These are phyloP conservation scores for Aspergillus floridensis DNA, from an alignment of 2,329 filamentous ascomycete genomes.

Conservation along the genomic window DNA sequence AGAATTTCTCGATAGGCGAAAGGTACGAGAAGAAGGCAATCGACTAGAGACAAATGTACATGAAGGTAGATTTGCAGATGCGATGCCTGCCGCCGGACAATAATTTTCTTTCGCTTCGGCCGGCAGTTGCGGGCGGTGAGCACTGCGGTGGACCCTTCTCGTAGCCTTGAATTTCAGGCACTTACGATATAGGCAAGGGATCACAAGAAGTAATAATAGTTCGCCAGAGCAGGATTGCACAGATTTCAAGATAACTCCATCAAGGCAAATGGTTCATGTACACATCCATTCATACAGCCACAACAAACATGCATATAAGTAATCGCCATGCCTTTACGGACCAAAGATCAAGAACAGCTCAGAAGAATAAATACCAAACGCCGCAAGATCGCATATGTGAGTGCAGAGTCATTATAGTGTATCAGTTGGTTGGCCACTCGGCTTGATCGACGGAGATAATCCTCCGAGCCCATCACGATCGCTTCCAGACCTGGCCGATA, in stretches of 20 bases:
- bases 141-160: conserved; percentile 22
- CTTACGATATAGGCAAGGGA: not conserved
- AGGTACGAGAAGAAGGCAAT: not conserved
- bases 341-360: not conserved
- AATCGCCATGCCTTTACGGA: not conserved
- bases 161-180: not conserved
- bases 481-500: conserved; percentile 22
- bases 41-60: not conserved
- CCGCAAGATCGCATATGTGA: conserved; percentile 3
- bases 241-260: not conserved
- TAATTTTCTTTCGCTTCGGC: conserved; percentile 32
- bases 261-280: not conserved
- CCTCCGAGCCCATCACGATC: conserved; percentile 18
- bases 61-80: not conserved
- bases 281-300: not conserved
- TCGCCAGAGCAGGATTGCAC: not conserved
- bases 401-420: conserved; percentile 10
- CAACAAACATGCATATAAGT: not conserved
- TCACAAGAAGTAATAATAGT: not conserved
- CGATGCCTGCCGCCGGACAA: conserved; percentile 14
- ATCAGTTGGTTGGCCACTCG: conserved; percentile 12
- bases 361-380: conserved; percentile 8
- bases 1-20: not conserved
- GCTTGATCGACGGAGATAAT: conserved; percentile 12
- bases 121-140: conserved; percentile 32